Evolutionary conservation across 129 eudicot genomes (phyloP).

Genomic region (Lactuca sativa): DNA sequence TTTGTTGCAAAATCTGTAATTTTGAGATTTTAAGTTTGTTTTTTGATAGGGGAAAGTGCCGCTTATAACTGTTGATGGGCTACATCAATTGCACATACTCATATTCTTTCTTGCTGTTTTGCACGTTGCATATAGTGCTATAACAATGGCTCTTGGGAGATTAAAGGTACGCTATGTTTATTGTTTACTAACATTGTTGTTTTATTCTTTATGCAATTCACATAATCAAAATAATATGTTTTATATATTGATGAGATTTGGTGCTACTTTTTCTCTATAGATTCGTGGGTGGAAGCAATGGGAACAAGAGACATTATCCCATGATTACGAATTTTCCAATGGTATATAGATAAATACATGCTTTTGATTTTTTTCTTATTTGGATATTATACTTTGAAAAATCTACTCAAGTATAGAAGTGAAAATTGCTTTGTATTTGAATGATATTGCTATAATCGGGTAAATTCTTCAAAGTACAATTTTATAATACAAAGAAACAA

Average conservation of each 20-base stretch:
- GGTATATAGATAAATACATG: conserved; percentile 36
- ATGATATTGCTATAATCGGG: neutral
- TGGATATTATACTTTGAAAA: neutral
- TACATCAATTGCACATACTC: conserved; percentile 90
- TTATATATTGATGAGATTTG: neutral
- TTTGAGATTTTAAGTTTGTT: neutral
- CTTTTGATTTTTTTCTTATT: too few species aligned
- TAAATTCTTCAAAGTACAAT: too few species aligned
- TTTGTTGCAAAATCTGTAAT: neutral
- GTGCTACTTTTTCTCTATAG: conserved; percentile 35
- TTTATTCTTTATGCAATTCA: conserved; percentile 10
- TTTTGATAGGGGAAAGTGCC: conserved; percentile 55
- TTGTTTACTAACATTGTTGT: conserved; percentile 15
- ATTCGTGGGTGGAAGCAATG: conserved; percentile 87
- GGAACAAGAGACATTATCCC: conserved; percentile 76
- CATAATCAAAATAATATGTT: neutral
- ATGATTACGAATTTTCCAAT: conserved; percentile 68
- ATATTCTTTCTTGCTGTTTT: conserved; percentile 82
- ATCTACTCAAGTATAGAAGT: neutral
- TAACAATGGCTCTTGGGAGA: conserved; percentile 86
- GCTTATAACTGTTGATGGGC: conserved; percentile 61
- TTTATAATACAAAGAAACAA: neutral
- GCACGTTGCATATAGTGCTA: conserved; percentile 76
- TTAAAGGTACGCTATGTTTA: conserved; percentile 53
- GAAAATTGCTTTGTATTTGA: too few species aligned